These are phyloP conservation scores for Podaxis sp. DNA, from an alignment of 768 basidiomycete species.

Conservation along the genomic window DNA sequence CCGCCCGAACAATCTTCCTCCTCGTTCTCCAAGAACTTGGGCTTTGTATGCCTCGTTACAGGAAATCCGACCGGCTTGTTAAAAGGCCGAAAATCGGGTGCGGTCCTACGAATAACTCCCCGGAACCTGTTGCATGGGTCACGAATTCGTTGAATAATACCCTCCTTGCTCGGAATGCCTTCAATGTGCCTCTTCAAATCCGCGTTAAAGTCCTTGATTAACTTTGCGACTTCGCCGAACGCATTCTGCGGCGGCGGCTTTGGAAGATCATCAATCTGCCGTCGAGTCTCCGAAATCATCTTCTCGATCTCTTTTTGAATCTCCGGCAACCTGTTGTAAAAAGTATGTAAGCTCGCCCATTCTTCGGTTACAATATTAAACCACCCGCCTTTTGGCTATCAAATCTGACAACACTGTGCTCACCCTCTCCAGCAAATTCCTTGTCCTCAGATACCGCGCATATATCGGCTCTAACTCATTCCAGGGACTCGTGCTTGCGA, in stretches of 20 bases:
- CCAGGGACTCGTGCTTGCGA: conserved; percentile 53
- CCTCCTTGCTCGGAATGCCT: conserved; percentile 51
- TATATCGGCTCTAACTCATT: conserved; percentile 48
- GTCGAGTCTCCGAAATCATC: conserved; percentile 39
- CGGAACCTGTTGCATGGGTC: conserved; percentile 49
- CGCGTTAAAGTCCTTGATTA: conserved; percentile 46
- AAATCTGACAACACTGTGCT: conserved; percentile 62
- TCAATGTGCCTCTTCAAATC: conserved; percentile 47
- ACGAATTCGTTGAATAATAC: conserved; percentile 56
- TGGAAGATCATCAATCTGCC: conserved; percentile 35
- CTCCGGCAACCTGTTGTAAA: conserved; percentile 53
- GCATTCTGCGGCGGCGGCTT: conserved; percentile 56
- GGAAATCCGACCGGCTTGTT: conserved; percentile 12
- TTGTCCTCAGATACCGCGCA: conserved; percentile 54
- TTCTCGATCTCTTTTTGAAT: conserved; percentile 58
- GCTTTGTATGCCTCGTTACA: conserved; percentile 13
- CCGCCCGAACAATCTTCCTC: conserved; percentile 24
- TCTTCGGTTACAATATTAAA: conserved; percentile 24
- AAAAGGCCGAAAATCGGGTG: conserved; percentile 60
- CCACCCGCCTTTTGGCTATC: conserved; percentile 55
- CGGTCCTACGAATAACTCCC: conserved; percentile 45
- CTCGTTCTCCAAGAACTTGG: conserved; percentile 24
- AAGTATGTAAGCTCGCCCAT: conserved; percentile 51
- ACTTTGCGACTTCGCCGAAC: conserved; percentile 50
- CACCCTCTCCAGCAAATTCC: conserved; percentile 54